Conservation (phyloP, 306 rosid genomes). For the Cicer judaicum region DNA sequence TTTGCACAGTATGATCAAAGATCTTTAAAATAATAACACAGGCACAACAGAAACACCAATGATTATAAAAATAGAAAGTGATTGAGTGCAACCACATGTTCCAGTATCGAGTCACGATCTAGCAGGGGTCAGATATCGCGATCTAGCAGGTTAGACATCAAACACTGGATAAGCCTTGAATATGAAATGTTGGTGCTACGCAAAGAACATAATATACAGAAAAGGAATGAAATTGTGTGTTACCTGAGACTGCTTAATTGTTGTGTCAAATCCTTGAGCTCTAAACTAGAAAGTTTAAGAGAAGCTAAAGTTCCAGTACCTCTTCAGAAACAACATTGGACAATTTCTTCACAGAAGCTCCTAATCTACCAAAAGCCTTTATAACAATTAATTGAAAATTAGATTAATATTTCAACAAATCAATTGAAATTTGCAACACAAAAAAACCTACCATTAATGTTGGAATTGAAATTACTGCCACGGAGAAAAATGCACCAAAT, state of each 20-base stretch:
- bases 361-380: slow-evolving; percentile 62
- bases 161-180: too few species aligned
- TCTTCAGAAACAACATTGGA: slow-evolving; percentile 56
- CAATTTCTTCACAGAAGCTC: slow-evolving; percentile 52
- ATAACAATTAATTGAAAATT: slow-evolving; percentile 17
- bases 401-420: background rate
- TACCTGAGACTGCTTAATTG: slow-evolving; percentile 58
- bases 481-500: slow-evolving; percentile 53
- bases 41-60: too few species aligned
- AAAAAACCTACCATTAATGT: slow-evolving; percentile 48
- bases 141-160: background rate
- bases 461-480: slow-evolving; percentile 60
- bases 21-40: background rate
- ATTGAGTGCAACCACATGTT: too few species aligned
- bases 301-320: slow-evolving; percentile 59
- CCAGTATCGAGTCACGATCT: too few species aligned
- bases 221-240: background rate
- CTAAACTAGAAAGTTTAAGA: slow-evolving; percentile 63
- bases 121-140: too few species aligned
- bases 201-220: background rate
- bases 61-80: too few species aligned
- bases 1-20: slow-evolving; percentile 22
- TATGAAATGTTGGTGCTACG: background rate
- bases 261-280: slow-evolving; percentile 59
- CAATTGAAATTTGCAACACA: background rate